A percentile compares a stretch with the other conserved stretches of the same genome.
Evolutionary conservation across 139 green algal species (phyloP).

Genomic region (Chlorella sp.): DNA sequence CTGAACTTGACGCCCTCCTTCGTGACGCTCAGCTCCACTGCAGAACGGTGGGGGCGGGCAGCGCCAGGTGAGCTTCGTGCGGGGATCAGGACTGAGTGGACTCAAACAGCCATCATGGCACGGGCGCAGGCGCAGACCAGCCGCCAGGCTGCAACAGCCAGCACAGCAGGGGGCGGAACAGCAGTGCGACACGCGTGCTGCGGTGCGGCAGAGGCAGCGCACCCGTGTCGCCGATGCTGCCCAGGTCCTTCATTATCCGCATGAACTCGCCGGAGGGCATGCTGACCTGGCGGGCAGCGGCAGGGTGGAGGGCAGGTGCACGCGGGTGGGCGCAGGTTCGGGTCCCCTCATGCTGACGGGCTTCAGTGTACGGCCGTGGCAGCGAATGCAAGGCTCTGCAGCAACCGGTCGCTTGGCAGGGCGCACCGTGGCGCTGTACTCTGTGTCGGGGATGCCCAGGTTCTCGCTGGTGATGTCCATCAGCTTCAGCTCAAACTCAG

Average conservation of each 20-base stretch:
- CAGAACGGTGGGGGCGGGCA: neutral
- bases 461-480: conserved; percentile 99
- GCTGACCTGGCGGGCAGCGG: conserved; percentile 22
- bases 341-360: too few relatives aligned
- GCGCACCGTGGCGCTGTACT: conserved; percentile 85
- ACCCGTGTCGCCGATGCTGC: conserved; percentile 92
- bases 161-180: too few relatives aligned
- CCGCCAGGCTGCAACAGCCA: too few relatives aligned
- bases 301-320: neutral
- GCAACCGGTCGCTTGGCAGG: neutral
- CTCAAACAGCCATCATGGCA: neutral
- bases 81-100: too few relatives aligned
- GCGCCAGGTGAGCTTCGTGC: neutral
- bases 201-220: neutral
- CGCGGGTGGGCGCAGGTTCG: neutral
- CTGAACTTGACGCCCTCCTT: conserved; percentile 97
- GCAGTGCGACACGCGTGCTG: too few relatives aligned
- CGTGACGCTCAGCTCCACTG: conserved; percentile 83
- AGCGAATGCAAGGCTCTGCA: too few relatives aligned
- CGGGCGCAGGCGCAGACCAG: too few relatives aligned
- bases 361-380: too few relatives aligned
- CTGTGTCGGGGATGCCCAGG: conserved; percentile 94
- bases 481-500: conserved; percentile 97
- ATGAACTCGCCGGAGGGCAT: conserved; percentile 93
- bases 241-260: conserved; percentile 85